Percentiles rank a stretch among this genome's conserved stretches.
Conservation (phyloP, 2,329 filamentous ascomycete genomes). For the Aspergillus amoenus region DNA sequence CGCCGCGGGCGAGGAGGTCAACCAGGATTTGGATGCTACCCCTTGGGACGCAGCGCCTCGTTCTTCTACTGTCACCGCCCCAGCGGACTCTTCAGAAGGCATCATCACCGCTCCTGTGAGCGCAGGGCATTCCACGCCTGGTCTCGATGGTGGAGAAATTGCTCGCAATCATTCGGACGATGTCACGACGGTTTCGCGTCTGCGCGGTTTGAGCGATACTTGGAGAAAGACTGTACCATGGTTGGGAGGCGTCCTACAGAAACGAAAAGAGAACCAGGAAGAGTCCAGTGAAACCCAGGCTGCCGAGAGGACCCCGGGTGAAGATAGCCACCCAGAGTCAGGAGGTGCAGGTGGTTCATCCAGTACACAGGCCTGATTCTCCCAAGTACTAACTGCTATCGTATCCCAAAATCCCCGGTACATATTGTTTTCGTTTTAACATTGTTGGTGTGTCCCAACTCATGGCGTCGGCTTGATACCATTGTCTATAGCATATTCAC, state of each 20-base stretch:
- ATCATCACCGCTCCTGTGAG: slow-evolving; percentile 20
- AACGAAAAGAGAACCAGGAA: slow-evolving; percentile 9
- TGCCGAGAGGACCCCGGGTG: not conserved
- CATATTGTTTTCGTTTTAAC: slow-evolving; percentile 6
- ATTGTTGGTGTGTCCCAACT: not conserved
- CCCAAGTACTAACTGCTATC: not conserved
- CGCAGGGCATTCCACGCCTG: slow-evolving; percentile 24
- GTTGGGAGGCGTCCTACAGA: slow-evolving; percentile 35
- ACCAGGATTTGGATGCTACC: slow-evolving; percentile 21
- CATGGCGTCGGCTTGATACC: slow-evolving; percentile 7
- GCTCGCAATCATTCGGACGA: slow-evolving; percentile 16
- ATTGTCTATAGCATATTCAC: slow-evolving; percentile 7
- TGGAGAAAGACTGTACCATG: slow-evolving; percentile 37
- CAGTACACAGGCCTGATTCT: not conserved
- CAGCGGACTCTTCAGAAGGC: slow-evolving; percentile 28
- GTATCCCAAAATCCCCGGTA: not conserved
- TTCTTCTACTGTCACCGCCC: slow-evolving; percentile 23
- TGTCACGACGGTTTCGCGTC: slow-evolving; percentile 21
- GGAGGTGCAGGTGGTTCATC: not conserved
- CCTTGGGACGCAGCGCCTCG: slow-evolving; percentile 17
- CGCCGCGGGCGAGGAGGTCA: slow-evolving; percentile 16
- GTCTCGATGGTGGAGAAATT: slow-evolving; percentile 18
- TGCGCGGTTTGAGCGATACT: slow-evolving; percentile 40
- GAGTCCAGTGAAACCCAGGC: not conserved
- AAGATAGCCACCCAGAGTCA: not conserved